Evolutionary conservation across 1,139 yeast genomes (phyloP), one percentile per base, ranked within the genome.

Genomic region (Debaryomycetaceae sp.): DNA sequence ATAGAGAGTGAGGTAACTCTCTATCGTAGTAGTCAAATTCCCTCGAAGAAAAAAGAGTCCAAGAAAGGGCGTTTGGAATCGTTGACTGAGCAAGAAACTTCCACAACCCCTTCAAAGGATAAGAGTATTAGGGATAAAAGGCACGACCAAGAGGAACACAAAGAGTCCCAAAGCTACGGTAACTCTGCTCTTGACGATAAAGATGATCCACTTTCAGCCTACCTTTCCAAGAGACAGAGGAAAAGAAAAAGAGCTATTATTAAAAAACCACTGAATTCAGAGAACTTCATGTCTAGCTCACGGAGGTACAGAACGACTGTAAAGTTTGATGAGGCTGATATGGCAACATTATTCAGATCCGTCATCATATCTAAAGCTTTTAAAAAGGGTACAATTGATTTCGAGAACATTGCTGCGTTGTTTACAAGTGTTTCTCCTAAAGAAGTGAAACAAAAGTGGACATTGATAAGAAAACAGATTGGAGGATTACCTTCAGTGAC

Each of bases 331-430:
- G 62, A 68, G 53, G 54, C 63, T n/a, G 84, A 81, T 49, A 65
- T 73, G 2, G 76, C 82, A 3, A 58, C 60, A 6, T 65, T 83
- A 42, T 81, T 74, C 55, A 68, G 86, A 31, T 75, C 83, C 1
- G 82, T 85, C 24, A 76, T 85, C 6, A 81, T 87, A n/a, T 76
- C 81, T 20, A 76, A 85, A 50, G 69, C 87, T 1, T 67, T 78
- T 48, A 60, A 69, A 40, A 68, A 76, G 47, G 70, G 72, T 4
- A 62, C 66, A 4, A 81, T 83, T 36, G 82, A 82, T 49, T 87
- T 88, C 79, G 71, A 69, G 0, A 59, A 70, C 38, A 78, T 87
- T n/a, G 70, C 83, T 0, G 55, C 57, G 0, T 62, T 76, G 5
- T 72, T 84, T 49, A 67, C 59, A 1, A 75, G 64, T 14, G 55